phyloP scores from a whole-genome alignment of 345 rosid species.

The Schrenkiella parvula region DNA sequence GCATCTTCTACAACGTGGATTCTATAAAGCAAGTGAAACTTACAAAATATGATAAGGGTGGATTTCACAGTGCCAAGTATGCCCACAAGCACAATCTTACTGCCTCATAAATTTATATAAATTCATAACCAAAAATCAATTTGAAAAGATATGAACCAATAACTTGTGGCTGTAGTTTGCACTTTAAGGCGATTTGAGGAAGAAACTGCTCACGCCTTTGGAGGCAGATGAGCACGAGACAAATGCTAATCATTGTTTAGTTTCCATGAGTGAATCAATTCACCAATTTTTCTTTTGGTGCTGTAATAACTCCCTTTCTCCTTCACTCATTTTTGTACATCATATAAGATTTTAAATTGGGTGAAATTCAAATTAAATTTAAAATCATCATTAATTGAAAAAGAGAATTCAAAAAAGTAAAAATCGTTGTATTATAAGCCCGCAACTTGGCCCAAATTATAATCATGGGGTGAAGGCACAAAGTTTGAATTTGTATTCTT shows the following conservation, averaged over 20 bases:
- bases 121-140: too few species aligned
- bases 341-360: too few species aligned
- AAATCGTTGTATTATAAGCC: too few species aligned
- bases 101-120: not conserved
- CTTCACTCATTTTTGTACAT: too few species aligned
- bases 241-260: not conserved
- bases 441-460: not conserved
- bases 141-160: too few species aligned
- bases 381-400: too few species aligned
- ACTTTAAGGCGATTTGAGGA: not conserved
- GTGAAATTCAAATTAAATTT: too few species aligned
- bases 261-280: not conserved
- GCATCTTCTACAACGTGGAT: not conserved
- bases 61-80: not conserved
- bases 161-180: not conserved
- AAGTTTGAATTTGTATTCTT: not conserved
- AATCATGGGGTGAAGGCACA: not conserved
- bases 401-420: too few species aligned
- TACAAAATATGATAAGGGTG: not conserved
- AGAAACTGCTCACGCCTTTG: not conserved
- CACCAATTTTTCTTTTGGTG: too few species aligned
- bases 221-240: not conserved
- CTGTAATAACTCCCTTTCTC: too few species aligned
- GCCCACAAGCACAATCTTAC: not conserved
- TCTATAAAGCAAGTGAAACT: not conserved